Evolutionary conservation across 2,329 filamentous ascomycete genomes (phyloP), one percentile per base, ranked within the genome.

Genomic region (Arthrobotrys megalospora): DNA sequence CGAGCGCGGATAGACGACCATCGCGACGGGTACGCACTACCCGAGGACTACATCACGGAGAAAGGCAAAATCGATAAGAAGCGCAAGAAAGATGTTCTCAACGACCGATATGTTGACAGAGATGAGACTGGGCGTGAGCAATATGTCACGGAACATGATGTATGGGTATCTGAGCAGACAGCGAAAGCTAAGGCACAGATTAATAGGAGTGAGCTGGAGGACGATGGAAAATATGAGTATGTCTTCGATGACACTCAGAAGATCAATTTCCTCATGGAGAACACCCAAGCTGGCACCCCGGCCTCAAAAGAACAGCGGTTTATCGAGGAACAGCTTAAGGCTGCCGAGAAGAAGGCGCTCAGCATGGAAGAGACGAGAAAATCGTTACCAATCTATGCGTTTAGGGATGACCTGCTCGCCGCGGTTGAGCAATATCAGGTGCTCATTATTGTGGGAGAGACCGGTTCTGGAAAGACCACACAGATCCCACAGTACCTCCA

Each of bases 391-490:
- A 95, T 98, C 52, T 98, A 95, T 84, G 88, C 91, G 52, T 98
- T 95, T 82, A 89, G 94, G 24, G 91, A 97, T 47, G 88, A 95
- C 80, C 92, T 99, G 69, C 87, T 99, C 21, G 89, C 91, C n/a
- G 96, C 96, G 0, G 87, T 98, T n/a, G 89, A 90, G 38, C 87
- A 96, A 65, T 91, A 94, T 81, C 96, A 97, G 82, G 90, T 97
- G 12, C 85, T 99, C 10, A 93, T 99, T 75, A 91, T 99, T 67
- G 94, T 97, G 1, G 96, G 93, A 83, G 94, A 98, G 84, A 99
- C 96, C 0, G 96, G 96, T 66, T 94, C 91, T 81, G 96, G 96
- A 81, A 99, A 99, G 85, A 97, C 95, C 0, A 99, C 96, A 0
- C 96, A 99, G 83, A 86, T 98, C 14, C 93, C 95, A 0, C 96